Base-by-base conservation (phyloP, 1,139 yeast genomes). In the Kurtzmaniella natalensis region DNA sequence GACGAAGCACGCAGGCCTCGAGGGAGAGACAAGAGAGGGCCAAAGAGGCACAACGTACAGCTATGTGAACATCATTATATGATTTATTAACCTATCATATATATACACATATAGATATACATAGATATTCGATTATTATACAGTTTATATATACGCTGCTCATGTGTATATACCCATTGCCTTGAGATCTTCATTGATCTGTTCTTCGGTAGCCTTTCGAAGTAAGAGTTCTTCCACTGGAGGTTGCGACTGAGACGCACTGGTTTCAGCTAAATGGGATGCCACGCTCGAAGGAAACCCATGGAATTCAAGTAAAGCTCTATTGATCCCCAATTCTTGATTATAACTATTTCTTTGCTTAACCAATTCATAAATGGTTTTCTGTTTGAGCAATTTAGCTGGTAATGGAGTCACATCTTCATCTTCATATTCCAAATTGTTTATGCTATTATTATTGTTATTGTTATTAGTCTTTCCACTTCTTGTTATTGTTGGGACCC, bases 261-360 rank as follows among this genome's bases (percentile, higher is more conserved):
- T 3, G 42, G 40, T 10, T 30, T 44, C 7, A 38, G 41, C 25
- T 16, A 40, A 39, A 30, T 55, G 64, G 20, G 49, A 42, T 34
- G 65, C 60, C 2, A 81, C 71, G 0, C 86, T 83, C n/a, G 81
- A 75, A 2, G 92, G 88, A 40, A 81, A 72, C 7, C 88, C 87
- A 40, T 74, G 69, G 46, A 73, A 70, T 46, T 72, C 69, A 9
- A 74, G 55, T 33, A 83, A 57, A 4, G 83, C 83, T 36, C 73
- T 66, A 42, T 82, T 62, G 18, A 69, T 53, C 17, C 84, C 75
- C 30, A 81, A 59, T 51, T 83, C 81, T 36, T 69, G 67, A 47
- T 73, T 72, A 25, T 70, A 53, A 26, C 73, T 64, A 50, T 75
- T 73, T 30, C 84, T 59, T 41, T 79, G 75, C 37, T 65, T 64